Percentiles rank a stretch among this genome's conserved stretches.
phyloP scores from a whole-genome alignment of 495 filamentous ascomycete genomes.

The Neurospora cerealis region DNA sequence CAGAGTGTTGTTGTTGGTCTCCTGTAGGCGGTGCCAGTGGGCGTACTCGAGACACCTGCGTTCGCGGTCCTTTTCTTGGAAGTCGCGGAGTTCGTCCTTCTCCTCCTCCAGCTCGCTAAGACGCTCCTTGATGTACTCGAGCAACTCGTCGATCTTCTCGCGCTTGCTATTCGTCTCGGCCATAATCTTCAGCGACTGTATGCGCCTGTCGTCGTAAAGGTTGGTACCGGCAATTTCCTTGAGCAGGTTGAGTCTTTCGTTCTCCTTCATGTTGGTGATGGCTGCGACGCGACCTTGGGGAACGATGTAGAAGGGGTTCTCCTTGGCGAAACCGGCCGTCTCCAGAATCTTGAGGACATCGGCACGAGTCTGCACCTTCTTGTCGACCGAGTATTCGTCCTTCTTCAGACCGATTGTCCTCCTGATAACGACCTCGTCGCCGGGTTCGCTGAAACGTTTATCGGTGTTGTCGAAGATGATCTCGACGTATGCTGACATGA shows the following conservation, averaged over 20 bases:
- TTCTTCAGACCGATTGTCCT: slow-evolving; percentile 96
- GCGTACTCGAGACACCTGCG: slow-evolving; percentile 88
- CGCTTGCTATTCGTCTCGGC: slow-evolving; percentile 91
- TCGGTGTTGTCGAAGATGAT: slow-evolving; percentile 98
- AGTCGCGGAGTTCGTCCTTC: slow-evolving; percentile 86
- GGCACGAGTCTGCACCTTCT: slow-evolving; percentile 87
- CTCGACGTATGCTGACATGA: slow-evolving; percentile 98
- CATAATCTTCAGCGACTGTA: slow-evolving; percentile 94
- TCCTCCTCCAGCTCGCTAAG: slow-evolving; percentile 89
- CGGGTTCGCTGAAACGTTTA: slow-evolving; percentile 90
- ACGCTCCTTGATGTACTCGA: slow-evolving; percentile 84
- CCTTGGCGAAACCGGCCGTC: slow-evolving; percentile 90
- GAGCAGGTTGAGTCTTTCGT: slow-evolving; percentile 73
- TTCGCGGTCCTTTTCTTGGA: slow-evolving; percentile 91
- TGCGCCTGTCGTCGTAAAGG: slow-evolving; percentile 84
- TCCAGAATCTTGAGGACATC: slow-evolving; percentile 96
- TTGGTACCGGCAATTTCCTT: slow-evolving; percentile 98
- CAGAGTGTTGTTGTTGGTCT: slow-evolving; percentile 62
- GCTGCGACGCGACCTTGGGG: slow-evolving; percentile 93
- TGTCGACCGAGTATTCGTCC: slow-evolving; percentile 94
- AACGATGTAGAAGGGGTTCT: slow-evolving; percentile 98
- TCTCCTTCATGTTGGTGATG: slow-evolving; percentile 97
- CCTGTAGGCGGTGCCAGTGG: slow-evolving; percentile 82
- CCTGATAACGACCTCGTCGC: slow-evolving; percentile 77
- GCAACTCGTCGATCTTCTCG: slow-evolving; percentile 82